phyloP scores from a whole-genome alignment of 2,329 filamentous ascomycete species.

The Dothistroma septosporum region DNA sequence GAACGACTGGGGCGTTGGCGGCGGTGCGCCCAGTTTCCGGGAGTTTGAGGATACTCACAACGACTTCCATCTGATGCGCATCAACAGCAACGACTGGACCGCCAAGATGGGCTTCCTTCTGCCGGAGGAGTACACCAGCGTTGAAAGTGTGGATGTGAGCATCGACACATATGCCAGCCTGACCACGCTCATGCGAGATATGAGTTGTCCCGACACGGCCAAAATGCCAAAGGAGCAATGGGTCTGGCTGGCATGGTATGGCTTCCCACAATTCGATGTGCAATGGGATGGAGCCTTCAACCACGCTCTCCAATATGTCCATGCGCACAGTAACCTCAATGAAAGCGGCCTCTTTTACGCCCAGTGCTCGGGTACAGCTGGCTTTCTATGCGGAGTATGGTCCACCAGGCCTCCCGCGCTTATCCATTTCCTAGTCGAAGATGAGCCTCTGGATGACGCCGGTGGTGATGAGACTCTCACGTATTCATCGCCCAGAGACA shows the following conservation, averaged over 20 bases:
- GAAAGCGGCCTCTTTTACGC: conserved; percentile 16
- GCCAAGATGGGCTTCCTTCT: conserved; percentile 15
- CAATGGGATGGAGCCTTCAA: conserved; percentile 14
- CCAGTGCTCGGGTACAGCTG: conserved; percentile 13
- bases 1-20: conserved; percentile 17
- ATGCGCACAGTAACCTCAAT: conserved; percentile 15
- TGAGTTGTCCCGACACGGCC: background rate
- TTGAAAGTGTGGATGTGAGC: conserved; percentile 1
- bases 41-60: conserved; percentile 20
- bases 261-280: conserved; percentile 4
- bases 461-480: conserved; percentile 8
- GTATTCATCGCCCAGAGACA: conserved; percentile 1
- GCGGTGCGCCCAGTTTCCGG: conserved; percentile 13
- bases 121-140: conserved; percentile 14
- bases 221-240: conserved; percentile 16
- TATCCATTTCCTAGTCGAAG: conserved; percentile 18
- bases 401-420: conserved; percentile 15
- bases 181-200: conserved; percentile 13
- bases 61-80: conserved; percentile 15
- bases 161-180: conserved; percentile 17
- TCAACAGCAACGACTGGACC: conserved; percentile 16
- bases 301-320: conserved; percentile 12
- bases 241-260: conserved; percentile 12
- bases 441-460: conserved; percentile 5
- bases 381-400: conserved; percentile 20